These are phyloP conservation scores for Rhodotorula sp. DNA, from an alignment of 1,284 basidiomycete species.

Conservation along the genomic window DNA sequence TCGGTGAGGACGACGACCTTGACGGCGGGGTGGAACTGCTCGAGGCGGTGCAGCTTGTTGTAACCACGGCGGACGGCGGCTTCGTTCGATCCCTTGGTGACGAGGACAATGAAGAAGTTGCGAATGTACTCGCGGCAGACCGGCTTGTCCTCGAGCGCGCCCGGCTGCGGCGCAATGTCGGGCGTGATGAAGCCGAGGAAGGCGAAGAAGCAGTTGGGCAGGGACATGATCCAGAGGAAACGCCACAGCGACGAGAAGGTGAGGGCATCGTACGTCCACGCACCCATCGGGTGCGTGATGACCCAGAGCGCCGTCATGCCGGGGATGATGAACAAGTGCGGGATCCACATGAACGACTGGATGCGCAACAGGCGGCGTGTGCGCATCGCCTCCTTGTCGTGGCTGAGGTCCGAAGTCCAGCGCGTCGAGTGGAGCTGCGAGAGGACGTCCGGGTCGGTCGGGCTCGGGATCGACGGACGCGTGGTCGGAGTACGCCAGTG, in stretches of 20 bases:
- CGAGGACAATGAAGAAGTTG: conserved; percentile 51
- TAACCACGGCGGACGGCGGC: conserved; percentile 50
- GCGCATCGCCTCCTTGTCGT: conserved; percentile 49
- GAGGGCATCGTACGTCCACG: conserved; percentile 48
- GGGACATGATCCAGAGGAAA: conserved; percentile 50
- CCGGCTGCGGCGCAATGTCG: conserved; percentile 46
- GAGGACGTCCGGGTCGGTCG: conserved; percentile 47
- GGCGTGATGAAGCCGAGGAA: conserved; percentile 51
- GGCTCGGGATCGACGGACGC: conserved; percentile 44
- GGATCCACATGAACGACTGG: conserved; percentile 48
- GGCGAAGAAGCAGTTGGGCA: conserved; percentile 51
- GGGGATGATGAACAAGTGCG: conserved; percentile 49
- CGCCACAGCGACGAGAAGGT: conserved; percentile 51
- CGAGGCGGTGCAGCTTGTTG: conserved; percentile 50
- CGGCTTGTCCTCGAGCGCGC: conserved; percentile 48
- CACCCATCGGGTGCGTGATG: conserved; percentile 48
- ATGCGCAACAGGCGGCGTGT: conserved; percentile 47
- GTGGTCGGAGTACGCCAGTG: conserved; percentile 47
- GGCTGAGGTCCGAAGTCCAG: conserved; percentile 49
- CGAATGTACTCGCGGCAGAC: conserved; percentile 51
- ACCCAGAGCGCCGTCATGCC: conserved; percentile 49
- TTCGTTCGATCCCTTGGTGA: conserved; percentile 52
- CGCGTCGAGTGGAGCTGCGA: conserved; percentile 50
- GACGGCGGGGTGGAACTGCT: conserved; percentile 52
- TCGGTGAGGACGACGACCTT: conserved; percentile 51